Percentiles rank a stretch among this genome's conserved stretches.
These are phyloP conservation scores for Diaporthe sp. DNA, from an alignment of 2,329 filamentous ascomycete species.

Conservation along the genomic window DNA sequence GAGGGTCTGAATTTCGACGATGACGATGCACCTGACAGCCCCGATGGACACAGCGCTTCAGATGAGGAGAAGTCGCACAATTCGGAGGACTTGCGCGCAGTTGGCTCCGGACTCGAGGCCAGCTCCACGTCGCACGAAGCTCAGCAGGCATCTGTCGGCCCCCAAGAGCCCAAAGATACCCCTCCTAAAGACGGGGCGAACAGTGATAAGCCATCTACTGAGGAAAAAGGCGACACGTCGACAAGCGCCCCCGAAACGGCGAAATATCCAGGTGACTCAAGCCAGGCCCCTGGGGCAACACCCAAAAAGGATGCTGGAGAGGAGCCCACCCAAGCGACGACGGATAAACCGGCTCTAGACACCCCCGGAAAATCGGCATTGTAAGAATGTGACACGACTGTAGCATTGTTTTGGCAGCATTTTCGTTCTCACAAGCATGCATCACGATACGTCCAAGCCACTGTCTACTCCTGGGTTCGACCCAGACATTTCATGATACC, in stretches of 20 bases:
- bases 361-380: conserved; percentile 17
- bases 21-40: conserved; percentile 20
- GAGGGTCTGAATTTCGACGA: conserved; percentile 40
- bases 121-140: neutral
- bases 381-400: neutral
- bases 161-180: neutral
- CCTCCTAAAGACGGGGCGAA: neutral
- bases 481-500: conserved; percentile 16
- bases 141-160: neutral
- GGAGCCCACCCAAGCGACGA: neutral
- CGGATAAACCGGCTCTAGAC: neutral
- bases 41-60: neutral
- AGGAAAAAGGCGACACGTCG: neutral
- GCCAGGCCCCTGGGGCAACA: neutral
- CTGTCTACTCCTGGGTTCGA: neutral
- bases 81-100: neutral
- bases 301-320: neutral
- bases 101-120: neutral
- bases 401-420: conserved; percentile 1
- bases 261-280: neutral
- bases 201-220: neutral
- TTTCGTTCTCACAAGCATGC: neutral
- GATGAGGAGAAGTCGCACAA: neutral
- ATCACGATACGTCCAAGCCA: neutral
- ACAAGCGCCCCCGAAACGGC: neutral